Percentiles rank a stretch among this genome's conserved stretches.
Evolutionary conservation across 805 yeast genomes (phyloP).

Genomic region (Blastobotrys robertii): DNA sequence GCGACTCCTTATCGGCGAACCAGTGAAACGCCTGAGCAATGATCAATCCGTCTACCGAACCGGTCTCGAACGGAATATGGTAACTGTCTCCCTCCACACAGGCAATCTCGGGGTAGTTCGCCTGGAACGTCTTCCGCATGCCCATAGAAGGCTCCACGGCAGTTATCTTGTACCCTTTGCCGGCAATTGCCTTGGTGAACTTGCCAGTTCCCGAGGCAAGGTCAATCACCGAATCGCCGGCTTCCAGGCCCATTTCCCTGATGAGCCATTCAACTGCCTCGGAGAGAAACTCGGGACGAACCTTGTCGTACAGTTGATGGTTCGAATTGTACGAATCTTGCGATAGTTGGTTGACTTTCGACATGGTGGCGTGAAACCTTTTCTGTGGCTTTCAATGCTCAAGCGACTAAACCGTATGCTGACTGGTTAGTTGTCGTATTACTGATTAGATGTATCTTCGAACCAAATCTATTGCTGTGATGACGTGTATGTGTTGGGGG

Average conservation of each 20-base stretch:
- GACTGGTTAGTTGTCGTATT: too few relatives aligned
- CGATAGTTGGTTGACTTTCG: too few relatives aligned
- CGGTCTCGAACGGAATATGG: constrained; percentile 36
- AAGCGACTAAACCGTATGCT: too few relatives aligned
- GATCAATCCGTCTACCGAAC: constrained; percentile 39
- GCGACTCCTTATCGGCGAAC: constrained; percentile 44
- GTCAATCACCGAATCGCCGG: constrained; percentile 32
- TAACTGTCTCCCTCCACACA: constrained; percentile 36
- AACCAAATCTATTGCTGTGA: too few relatives aligned
- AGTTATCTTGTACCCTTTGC: constrained; percentile 33
- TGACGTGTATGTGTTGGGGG: too few relatives aligned
- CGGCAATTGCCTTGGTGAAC: constrained; percentile 39
- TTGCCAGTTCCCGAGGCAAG: constrained; percentile 59
- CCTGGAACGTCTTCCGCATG: constrained; percentile 40
- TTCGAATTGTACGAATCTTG: constrained; percentile 40
- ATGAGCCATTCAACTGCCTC: constrained; percentile 36
- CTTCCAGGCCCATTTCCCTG: constrained; percentile 28
- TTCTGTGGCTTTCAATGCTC: too few relatives aligned
- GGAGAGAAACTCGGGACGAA: constrained; percentile 41
- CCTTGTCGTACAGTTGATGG: constrained; percentile 41
- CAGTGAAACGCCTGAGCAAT: constrained; percentile 60
- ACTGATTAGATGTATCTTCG: too few relatives aligned
- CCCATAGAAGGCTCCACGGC: constrained; percentile 51
- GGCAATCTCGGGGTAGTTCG: constrained; percentile 37
- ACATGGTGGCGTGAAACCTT: too few relatives aligned